Percentiles rank a stretch among this genome's conserved stretches.
Evolutionary conservation across 1,139 yeast species (phyloP).

Genomic region (Kodamaea arcana): DNA sequence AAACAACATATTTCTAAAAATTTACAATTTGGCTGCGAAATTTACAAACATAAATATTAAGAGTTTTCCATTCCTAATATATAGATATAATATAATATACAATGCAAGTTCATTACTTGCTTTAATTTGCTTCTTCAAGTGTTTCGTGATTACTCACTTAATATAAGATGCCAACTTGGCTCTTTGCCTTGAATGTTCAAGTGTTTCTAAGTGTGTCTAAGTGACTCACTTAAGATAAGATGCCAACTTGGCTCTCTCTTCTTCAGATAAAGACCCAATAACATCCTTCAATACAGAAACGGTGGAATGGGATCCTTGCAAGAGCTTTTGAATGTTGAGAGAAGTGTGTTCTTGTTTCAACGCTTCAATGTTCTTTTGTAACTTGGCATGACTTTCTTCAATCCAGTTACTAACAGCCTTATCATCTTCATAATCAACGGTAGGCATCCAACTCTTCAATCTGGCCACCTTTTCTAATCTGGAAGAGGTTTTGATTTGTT

Average conservation of each 20-base stretch:
- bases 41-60: conserved; percentile 1
- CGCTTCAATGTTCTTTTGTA: conserved; percentile 59
- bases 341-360: conserved; percentile 64
- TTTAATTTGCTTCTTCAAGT: too few relatives aligned
- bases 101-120: too few relatives aligned
- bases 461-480: conserved; percentile 83
- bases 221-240: conserved; percentile 21
- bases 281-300: conserved; percentile 60
- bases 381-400: conserved; percentile 66
- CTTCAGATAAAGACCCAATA: conserved; percentile 52
- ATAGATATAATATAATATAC: conserved; percentile 1
- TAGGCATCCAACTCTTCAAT: conserved; percentile 83
- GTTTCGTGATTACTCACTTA: conserved; percentile 9
- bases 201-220: not conserved
- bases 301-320: conserved; percentile 52
- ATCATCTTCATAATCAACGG: conserved; percentile 70
- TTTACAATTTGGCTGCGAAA: not conserved
- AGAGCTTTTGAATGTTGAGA: conserved; percentile 55
- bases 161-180: conserved; percentile 42
- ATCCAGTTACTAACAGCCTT: conserved; percentile 80
- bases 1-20: conserved; percentile 2
- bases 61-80: conserved; percentile 3
- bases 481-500: conserved; percentile 55
- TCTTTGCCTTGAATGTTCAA: conserved; percentile 35
- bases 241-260: conserved; percentile 53